Evolutionary conservation across 208 protist species (phyloP).

Genomic region (Angomonas deanei): DNA sequence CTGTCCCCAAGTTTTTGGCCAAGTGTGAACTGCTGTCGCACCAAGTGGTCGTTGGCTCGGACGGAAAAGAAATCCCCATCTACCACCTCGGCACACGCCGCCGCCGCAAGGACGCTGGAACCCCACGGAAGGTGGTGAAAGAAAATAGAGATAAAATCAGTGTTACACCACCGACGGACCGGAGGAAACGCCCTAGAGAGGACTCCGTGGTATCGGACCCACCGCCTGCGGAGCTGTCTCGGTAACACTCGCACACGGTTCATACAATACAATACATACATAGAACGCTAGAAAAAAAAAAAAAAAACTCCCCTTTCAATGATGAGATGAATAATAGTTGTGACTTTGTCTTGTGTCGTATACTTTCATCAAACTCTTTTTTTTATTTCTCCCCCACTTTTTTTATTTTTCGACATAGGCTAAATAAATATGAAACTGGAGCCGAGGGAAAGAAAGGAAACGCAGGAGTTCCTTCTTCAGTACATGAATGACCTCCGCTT

Average conservation of each 20-base stretch:
- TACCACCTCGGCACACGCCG: conserved; percentile 70
- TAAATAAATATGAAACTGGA: conserved; percentile 25
- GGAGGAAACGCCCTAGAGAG: background rate
- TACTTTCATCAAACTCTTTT: background rate
- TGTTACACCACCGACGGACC: background rate
- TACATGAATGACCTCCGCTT: conserved; percentile 24
- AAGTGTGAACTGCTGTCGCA: conserved; percentile 57
- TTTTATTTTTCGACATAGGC: background rate
- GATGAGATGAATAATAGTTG: too few species aligned
- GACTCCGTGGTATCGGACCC: background rate
- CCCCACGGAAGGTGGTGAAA: conserved; percentile 40
- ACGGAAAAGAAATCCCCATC: conserved; percentile 62
- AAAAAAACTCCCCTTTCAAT: too few species aligned
- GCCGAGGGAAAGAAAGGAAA: conserved; percentile 15
- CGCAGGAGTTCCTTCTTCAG: conserved; percentile 29
- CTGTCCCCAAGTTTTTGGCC: conserved; percentile 76
- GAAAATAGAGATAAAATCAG: conserved; percentile 33
- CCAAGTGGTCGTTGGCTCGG: conserved; percentile 44
- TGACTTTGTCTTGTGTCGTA: background rate
- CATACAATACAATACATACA: background rate
- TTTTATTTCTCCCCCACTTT: conserved; percentile 1
- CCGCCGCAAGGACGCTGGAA: conserved; percentile 41
- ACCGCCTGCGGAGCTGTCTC: background rate
- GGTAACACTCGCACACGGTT: background rate
- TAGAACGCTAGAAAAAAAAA: too few species aligned